A percentile compares a stretch with the other conserved stretches of the same genome.
Evolutionary conservation across 495 filamentous ascomycete species (phyloP).

Genomic region (Tetracladium setigerum): DNA sequence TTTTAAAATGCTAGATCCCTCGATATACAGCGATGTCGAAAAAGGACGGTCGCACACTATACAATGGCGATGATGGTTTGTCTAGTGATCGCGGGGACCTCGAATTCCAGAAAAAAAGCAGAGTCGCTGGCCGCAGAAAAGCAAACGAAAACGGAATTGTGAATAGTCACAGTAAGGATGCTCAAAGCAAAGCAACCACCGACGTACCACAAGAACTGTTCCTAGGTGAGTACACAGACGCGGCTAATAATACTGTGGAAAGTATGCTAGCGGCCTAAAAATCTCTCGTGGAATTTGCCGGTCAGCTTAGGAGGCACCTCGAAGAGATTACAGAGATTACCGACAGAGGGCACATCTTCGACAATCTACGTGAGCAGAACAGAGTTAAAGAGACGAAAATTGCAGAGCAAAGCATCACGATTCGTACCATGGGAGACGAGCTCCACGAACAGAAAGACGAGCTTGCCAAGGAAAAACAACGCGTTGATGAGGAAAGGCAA

Average conservation of each 20-base stretch:
- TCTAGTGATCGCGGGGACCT: too few relatives aligned
- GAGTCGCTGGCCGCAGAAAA: too few relatives aligned
- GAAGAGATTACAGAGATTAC: conserved; percentile 5
- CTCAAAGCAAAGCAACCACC: too few relatives aligned
- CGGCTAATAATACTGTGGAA: background rate
- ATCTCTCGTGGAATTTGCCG: conserved; percentile 1
- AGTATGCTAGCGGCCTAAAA: conserved; percentile 4
- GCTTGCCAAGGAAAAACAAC: conserved; percentile 1
- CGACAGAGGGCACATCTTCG: conserved; percentile 1
- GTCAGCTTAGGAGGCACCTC: background rate
- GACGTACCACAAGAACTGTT: too few relatives aligned
- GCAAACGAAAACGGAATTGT: too few relatives aligned
- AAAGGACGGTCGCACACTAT: too few relatives aligned
- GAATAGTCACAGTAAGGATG: too few relatives aligned
- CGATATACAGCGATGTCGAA: too few relatives aligned
- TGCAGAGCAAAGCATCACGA: conserved; percentile 1
- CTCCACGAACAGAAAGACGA: background rate
- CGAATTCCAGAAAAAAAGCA: too few relatives aligned
- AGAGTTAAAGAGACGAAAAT: conserved; percentile 9
- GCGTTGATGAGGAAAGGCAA: background rate
- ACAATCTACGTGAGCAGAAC: conserved; percentile 3
- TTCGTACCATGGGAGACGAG: conserved; percentile 2
- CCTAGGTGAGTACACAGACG: conserved; percentile 2
- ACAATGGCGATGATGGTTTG: too few relatives aligned
- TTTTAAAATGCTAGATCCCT: too few relatives aligned